Evolutionary conservation across 2,329 filamentous ascomycete genomes (phyloP).

Genomic region (Corynespora cassiicola): DNA sequence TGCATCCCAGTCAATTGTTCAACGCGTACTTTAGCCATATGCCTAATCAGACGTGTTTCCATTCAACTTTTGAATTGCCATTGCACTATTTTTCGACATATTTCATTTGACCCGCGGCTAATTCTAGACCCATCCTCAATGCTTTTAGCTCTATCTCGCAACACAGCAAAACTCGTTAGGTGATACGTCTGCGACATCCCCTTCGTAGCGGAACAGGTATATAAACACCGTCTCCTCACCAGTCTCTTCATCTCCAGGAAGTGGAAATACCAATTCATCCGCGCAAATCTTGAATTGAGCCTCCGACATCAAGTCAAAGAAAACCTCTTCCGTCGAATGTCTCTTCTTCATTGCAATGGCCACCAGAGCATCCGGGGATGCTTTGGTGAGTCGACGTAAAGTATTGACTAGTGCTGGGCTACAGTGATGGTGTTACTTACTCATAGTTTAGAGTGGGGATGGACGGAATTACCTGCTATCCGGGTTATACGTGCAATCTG

Average conservation of each 20-base stretch:
- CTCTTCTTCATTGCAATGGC: constrained; percentile 71
- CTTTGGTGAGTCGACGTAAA: constrained; percentile 55
- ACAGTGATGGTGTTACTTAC: neutral
- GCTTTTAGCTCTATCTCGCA: too few relatives aligned
- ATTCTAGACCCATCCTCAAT: too few relatives aligned
- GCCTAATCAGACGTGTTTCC: too few relatives aligned
- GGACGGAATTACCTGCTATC: constrained; percentile 56
- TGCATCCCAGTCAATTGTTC: too few relatives aligned
- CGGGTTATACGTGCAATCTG: constrained; percentile 77
- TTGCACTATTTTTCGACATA: too few relatives aligned
- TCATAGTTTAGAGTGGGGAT: neutral
- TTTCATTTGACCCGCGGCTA: too few relatives aligned
- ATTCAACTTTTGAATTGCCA: too few relatives aligned
- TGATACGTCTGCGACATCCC: too few relatives aligned
- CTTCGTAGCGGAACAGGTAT: constrained; percentile 21
- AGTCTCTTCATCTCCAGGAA: constrained; percentile 34
- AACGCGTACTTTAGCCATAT: too few relatives aligned
- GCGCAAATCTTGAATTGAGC: constrained; percentile 29
- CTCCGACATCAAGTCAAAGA: constrained; percentile 63
- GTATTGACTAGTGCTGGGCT: constrained; percentile 68
- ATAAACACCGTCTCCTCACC: constrained; percentile 35
- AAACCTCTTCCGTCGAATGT: constrained; percentile 69
- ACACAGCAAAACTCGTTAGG: too few relatives aligned
- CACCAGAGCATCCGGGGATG: constrained; percentile 58
- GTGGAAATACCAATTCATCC: too few relatives aligned